A percentile compares a stretch with the other conserved stretches of the same genome.
Conservation (phyloP, 176 grass and related monocot genomes). For the Oryza meyeriana region DNA sequence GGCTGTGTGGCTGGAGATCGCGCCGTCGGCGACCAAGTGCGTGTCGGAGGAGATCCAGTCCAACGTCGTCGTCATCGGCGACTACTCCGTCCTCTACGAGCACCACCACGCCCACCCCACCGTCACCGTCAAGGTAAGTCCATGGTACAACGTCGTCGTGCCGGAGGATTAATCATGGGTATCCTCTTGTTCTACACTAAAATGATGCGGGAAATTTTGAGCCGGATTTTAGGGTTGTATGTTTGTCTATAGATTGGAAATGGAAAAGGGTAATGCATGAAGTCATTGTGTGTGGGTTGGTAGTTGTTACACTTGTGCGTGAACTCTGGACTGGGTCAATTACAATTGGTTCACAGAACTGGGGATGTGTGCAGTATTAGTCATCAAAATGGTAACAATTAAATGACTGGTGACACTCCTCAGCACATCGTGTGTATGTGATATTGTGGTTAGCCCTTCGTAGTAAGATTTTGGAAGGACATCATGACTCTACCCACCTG, state of each 20-base stretch:
- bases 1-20: conserved; percentile 72
- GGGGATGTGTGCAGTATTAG: neutral
- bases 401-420: neutral
- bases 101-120: conserved; percentile 47
- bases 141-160: neutral
- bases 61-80: conserved; percentile 71
- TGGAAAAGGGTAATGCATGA: neutral
- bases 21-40: conserved; percentile 55
- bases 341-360: neutral
- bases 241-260: neutral
- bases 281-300: neutral
- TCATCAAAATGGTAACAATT: neutral
- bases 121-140: conserved; percentile 61
- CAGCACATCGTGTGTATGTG: neutral
- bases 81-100: conserved; percentile 65
- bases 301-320: neutral
- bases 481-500: neutral
- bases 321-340: neutral
- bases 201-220: neutral
- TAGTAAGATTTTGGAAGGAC: neutral
- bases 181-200: neutral
- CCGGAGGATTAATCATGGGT: neutral
- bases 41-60: conserved; percentile 77
- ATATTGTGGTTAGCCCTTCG: neutral
- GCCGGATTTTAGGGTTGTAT: neutral